Evolutionary conservation across 2,329 filamentous ascomycete species (phyloP), one percentile per base, ranked within the genome.

Genomic region (Aspergillus sp.): DNA sequence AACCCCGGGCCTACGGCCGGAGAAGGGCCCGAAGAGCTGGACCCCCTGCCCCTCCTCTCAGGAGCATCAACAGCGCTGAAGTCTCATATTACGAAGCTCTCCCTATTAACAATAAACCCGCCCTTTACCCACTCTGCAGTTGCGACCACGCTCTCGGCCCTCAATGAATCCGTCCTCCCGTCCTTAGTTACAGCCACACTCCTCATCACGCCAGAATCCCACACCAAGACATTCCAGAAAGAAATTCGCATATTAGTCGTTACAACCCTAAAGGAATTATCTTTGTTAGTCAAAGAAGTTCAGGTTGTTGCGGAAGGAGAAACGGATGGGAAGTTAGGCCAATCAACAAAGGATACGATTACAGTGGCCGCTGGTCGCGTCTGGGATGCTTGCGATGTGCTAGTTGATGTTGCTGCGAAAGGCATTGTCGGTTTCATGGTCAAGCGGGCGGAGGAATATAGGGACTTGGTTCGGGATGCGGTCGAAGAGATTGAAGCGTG

Each of bases 401-500:
- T 96, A 15, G 76, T 85, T 3, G 79, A 80, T 8, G 75, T 96
- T 39, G 83, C 86, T 48, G 80, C 80, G 5, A 76, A 86, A 22
- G 92, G 91, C 0, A 82, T 96, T 5, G 84, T 83, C 0, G 90
- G 88, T 0, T 79, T 92, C 56, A 81, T 93, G 47, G 81, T 89
- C 0, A 80, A 83, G 63, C 92, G 89, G 69, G 88, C 88, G 2
- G 85, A 90, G 64, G 82, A 92, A 70, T 90, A 88, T 74, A 80
- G 86, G 41, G 90, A 90, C 55, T 84, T 89, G 2, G 78, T 97
- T 22, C 85, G 90, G 65, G 93, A 97, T 76, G 89, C 91, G 0
- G 84, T 96, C 64, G 85, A 90, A 61, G 93, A 97, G 76, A 74
- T 97, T 62, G 90, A 91, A 70, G 91, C 93, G 65, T 97, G 93